Base-by-base conservation (phyloP, 2,329 filamentous ascomycete species). In the Canariomyces notabilis region DNA sequence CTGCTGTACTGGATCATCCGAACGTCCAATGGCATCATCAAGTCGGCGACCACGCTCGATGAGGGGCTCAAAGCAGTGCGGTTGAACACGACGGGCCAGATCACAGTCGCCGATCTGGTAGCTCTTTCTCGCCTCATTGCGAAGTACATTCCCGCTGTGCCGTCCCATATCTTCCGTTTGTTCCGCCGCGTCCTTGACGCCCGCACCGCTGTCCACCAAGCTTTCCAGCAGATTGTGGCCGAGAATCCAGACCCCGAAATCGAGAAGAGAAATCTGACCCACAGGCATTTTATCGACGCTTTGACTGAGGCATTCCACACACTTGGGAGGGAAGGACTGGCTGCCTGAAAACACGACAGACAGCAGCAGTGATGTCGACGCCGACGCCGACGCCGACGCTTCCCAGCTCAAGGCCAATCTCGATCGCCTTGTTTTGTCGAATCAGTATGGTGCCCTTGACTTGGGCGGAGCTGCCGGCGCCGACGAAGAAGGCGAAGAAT, bases 251-350 rank as follows among this genome's bases (percentile, higher is more conserved):
- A 69, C 33, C 61, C 63, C 5, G 63, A 67, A 6, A 56, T 68
- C 6, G 55, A 68, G 40, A 58, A 55, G 38, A 69, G 63, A 46
- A 73, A 72, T 48, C 50, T 46, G 2, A 60, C 61, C 1, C 69
- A 75, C 52, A 67, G 67, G 36, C 52, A 63, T 31, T 74, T 72
- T 50, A 73, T 74, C 42, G 61, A 72, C 35, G 61, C 59, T 2
- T 61, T 75, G 2, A 58, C 51, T 3, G 51, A 65, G 4, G 63
- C 64, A 0, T 71, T 71, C 29, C 23, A 61, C 0, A 54, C 57
- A n/a, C 11, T 52, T 72, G 1, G 66, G 68, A 3, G 64, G 67
- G 2, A 51, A 60, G 1, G 33, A 35, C 6, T 64, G 59, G 58
- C 42, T 52, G n/a, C 21, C 14, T 9, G n/a, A 26, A 12, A 14